Percentiles rank a stretch among this genome's conserved stretches.
Evolutionary conservation across 768 basidiomycete genomes (phyloP).

Genomic region (Peribolospora baueri): DNA sequence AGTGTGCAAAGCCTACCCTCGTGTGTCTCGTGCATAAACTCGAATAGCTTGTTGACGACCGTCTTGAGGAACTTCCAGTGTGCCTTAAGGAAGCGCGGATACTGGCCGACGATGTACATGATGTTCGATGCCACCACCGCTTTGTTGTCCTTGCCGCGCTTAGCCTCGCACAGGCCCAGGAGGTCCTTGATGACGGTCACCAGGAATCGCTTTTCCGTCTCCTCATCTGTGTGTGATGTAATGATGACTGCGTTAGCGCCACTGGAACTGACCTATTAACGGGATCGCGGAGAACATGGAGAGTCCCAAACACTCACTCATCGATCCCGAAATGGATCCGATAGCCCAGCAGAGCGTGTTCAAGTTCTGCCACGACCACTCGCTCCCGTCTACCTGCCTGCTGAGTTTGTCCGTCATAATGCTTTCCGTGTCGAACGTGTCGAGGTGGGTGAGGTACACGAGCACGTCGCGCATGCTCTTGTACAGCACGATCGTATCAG

Average conservation of each 20-base stretch:
- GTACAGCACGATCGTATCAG: slow-evolving; percentile 92
- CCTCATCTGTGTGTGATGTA: slow-evolving; percentile 42
- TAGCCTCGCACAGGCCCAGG: slow-evolving; percentile 90
- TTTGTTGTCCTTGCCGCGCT: slow-evolving; percentile 98
- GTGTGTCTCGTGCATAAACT: slow-evolving; percentile 99
- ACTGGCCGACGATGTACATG: slow-evolving; percentile 92
- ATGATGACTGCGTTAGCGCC: not conserved
- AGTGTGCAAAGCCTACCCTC: slow-evolving; percentile 37
- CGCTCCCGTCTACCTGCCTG: slow-evolving; percentile 59
- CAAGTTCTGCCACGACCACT: slow-evolving; percentile 99
- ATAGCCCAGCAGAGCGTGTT: slow-evolving; percentile 99
- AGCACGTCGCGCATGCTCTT: slow-evolving; percentile 95
- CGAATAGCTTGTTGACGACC: slow-evolving; percentile 96
- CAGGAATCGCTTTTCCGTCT: slow-evolving; percentile 94
- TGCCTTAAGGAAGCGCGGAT: slow-evolving; percentile 95
- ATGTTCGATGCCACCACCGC: slow-evolving; percentile 51
- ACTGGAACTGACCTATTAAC: not conserved
- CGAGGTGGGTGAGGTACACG: slow-evolving; percentile 91
- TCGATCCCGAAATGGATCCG: slow-evolving; percentile 93
- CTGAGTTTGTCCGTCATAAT: slow-evolving; percentile 91
- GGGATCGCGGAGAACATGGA: not conserved
- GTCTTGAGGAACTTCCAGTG: slow-evolving; percentile 99
- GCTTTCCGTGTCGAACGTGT: slow-evolving; percentile 83
- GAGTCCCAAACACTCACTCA: slow-evolving; percentile 42
- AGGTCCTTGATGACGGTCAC: slow-evolving; percentile 98